These are phyloP conservation scores for Salix exigua DNA, from an alignment of 345 rosid genomes.

Conservation along the genomic window DNA sequence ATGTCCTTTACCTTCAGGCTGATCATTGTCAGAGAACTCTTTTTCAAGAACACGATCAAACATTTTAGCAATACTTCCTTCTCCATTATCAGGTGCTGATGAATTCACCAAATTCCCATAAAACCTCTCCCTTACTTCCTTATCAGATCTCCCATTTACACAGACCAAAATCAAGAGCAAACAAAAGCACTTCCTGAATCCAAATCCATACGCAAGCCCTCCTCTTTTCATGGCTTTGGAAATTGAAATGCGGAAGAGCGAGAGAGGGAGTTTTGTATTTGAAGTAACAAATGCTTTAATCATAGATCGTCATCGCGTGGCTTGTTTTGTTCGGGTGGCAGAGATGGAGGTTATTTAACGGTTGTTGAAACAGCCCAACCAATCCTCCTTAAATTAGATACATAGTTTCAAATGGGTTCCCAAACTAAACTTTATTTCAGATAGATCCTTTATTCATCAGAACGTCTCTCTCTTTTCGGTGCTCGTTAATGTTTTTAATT, in stretches of 20 bases:
- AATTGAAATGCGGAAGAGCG: background rate
- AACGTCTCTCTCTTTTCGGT: too few relatives aligned
- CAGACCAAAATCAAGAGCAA: conserved; percentile 28
- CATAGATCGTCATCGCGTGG: background rate
- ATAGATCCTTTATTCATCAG: background rate
- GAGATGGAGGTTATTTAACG: background rate
- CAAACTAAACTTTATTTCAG: background rate
- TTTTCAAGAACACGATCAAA: conserved; percentile 92
- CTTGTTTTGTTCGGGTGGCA: background rate
- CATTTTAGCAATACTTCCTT: conserved; percentile 85
- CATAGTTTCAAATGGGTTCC: background rate
- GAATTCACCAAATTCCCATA: conserved; percentile 81
- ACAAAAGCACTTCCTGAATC: conserved; percentile 15
- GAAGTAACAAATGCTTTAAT: background rate
- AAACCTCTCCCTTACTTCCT: conserved; percentile 81
- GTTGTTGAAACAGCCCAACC: background rate
- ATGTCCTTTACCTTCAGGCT: conserved; percentile 61
- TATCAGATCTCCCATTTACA: conserved; percentile 67
- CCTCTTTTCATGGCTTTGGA: background rate
- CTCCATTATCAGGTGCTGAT: conserved; percentile 55
- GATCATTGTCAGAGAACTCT: conserved; percentile 90
- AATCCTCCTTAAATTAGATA: background rate
- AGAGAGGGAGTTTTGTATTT: background rate
- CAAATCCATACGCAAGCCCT: background rate
- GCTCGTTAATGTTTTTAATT: background rate